These are phyloP conservation scores for Aspergillus biplanus DNA, from an alignment of 495 filamentous ascomycete species.

Conservation along the genomic window DNA sequence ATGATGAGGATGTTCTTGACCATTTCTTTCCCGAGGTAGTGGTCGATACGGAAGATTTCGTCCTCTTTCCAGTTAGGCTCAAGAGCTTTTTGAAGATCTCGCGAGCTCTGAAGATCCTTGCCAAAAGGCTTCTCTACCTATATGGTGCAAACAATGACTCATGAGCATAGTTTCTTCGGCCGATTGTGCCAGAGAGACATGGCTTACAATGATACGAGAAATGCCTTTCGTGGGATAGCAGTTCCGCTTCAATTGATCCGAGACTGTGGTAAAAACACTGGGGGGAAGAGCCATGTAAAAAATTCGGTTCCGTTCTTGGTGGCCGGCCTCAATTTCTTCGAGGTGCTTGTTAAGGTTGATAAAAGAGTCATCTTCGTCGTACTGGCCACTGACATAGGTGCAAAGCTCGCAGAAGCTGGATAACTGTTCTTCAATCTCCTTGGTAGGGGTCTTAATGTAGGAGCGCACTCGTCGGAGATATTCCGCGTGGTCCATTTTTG, in stretches of 20 bases:
- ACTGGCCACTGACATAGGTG: slow-evolving; percentile 94
- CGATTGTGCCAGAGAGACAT: too few relatives aligned
- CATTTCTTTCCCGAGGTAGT: slow-evolving; percentile 99
- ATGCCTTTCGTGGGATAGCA: slow-evolving; percentile 92
- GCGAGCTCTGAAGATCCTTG: slow-evolving; percentile 92
- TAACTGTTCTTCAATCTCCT: slow-evolving; percentile 95
- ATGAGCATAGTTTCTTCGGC: slow-evolving; percentile 13
- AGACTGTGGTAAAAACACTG: slow-evolving; percentile 96
- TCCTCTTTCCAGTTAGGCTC: slow-evolving; percentile 99
- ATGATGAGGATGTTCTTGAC: slow-evolving; percentile 99
- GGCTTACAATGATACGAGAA: slow-evolving; percentile 84
- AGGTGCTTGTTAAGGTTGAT: slow-evolving; percentile 85
- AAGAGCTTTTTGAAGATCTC: slow-evolving; percentile 91
- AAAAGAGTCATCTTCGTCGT: slow-evolving; percentile 97
- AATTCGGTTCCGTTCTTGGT: slow-evolving; percentile 83
- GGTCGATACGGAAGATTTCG: slow-evolving; percentile 99
- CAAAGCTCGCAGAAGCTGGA: slow-evolving; percentile 85
- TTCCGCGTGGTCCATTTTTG: slow-evolving; percentile 98
- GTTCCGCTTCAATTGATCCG: slow-evolving; percentile 93
- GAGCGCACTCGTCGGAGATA: slow-evolving; percentile 92
- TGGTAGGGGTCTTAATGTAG: slow-evolving; percentile 98
- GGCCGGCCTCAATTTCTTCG: slow-evolving; percentile 80
- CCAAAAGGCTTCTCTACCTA: slow-evolving; percentile 99
- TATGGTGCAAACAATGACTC: slow-evolving; percentile 18
- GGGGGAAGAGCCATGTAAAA: slow-evolving; percentile 99